Evolutionary conservation across 352 stramenopile genomes (phyloP).

Genomic region (Phytopythium sindhum): DNA sequence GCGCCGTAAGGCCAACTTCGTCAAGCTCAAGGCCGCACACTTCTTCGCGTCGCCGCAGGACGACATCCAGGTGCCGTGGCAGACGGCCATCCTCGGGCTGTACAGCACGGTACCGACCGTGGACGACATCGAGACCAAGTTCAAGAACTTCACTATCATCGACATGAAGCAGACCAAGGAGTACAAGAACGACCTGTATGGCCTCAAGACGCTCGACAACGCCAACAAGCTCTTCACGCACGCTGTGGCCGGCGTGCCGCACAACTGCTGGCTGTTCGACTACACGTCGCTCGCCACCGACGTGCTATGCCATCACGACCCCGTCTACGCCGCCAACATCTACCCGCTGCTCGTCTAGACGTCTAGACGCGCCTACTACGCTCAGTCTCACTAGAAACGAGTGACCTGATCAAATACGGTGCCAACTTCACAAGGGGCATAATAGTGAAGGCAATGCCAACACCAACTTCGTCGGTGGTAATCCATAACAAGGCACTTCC

Average conservation of each 20-base stretch:
- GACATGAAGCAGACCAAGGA: constrained; percentile 30
- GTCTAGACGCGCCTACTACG: too few relatives aligned
- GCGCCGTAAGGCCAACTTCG: constrained; percentile 40
- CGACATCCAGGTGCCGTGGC: constrained; percentile 37
- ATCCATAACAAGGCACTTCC: too few relatives aligned
- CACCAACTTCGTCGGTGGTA: too few relatives aligned
- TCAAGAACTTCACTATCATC: constrained; percentile 23
- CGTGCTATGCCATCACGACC: constrained; percentile 19
- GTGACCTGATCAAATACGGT: too few relatives aligned
- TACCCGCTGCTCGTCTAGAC: constrained; percentile 23
- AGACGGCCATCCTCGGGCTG: constrained; percentile 29
- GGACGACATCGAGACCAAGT: constrained; percentile 29
- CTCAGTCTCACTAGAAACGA: too few relatives aligned
- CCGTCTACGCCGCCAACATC: constrained; percentile 29
- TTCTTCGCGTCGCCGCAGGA: constrained; percentile 47
- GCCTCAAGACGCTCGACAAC: constrained; percentile 31
- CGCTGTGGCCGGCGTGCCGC: constrained; percentile 22
- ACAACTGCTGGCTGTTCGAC: constrained; percentile 44
- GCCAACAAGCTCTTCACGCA: constrained; percentile 21
- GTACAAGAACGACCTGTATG: constrained; percentile 35
- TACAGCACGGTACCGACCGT: constrained; percentile 32
- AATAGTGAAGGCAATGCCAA: too few relatives aligned
- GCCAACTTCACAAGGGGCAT: too few relatives aligned
- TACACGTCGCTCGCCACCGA: constrained; percentile 28
- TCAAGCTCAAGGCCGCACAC: constrained; percentile 34